These are phyloP conservation scores for Pseudozyma thailandica DNA, from an alignment of 1,284 basidiomycete genomes.

Conservation along the genomic window DNA sequence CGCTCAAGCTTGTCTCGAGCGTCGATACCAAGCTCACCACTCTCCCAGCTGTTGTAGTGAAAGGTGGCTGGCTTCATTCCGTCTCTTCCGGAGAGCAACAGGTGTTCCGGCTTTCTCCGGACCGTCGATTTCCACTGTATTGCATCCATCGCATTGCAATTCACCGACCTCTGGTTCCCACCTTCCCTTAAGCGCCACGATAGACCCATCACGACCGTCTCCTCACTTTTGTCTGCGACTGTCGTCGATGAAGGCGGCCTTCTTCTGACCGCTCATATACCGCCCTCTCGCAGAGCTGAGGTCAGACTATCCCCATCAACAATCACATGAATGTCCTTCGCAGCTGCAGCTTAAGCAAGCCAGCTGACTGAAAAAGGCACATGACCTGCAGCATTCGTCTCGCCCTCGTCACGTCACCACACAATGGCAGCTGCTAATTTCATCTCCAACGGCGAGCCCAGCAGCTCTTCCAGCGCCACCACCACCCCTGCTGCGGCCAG, in stretches of 20 bases:
- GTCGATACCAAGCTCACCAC: neutral
- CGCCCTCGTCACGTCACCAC: neutral
- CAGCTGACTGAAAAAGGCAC: neutral
- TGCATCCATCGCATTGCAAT: neutral
- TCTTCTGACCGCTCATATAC: slow-evolving; percentile 16
- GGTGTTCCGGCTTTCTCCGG: slow-evolving; percentile 13
- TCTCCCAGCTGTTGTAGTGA: neutral
- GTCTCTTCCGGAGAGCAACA: slow-evolving; percentile 5
- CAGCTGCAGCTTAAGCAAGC: neutral
- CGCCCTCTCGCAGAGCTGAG: neutral
- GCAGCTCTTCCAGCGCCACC: slow-evolving; percentile 10
- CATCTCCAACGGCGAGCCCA: slow-evolving; percentile 23
- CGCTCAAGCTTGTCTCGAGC: slow-evolving; percentile 1
- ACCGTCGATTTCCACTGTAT: neutral
- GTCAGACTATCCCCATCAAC: neutral
- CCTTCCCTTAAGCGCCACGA: neutral
- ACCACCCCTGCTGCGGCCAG: slow-evolving; percentile 2
- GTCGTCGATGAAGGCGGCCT: neutral
- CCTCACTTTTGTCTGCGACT: neutral
- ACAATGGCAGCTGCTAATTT: slow-evolving; percentile 8
- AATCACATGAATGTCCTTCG: neutral
- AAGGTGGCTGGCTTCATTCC: slow-evolving; percentile 11
- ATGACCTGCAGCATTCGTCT: neutral
- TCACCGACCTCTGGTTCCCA: neutral
- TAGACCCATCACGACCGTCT: neutral